Evolutionary conservation across 108 stramenopile species (phyloP), one percentile per base, ranked within the genome.

Genomic region (Skeletonema potamos): DNA sequence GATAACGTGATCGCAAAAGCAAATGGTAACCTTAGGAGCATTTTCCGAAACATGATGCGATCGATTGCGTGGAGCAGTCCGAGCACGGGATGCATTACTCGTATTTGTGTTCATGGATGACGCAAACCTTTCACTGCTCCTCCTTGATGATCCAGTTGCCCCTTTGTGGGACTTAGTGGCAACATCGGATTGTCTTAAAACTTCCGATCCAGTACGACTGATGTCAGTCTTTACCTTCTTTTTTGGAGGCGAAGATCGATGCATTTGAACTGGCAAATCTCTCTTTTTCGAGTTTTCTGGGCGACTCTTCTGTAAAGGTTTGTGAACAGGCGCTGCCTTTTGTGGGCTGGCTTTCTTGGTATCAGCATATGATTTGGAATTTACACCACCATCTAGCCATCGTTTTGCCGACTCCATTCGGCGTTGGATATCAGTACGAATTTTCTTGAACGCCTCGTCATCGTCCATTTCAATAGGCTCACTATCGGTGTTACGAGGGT

Each of bases 1-100:
- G 34, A 81, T 81, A 24, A 55, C 39, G 58, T 64, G 62, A 54
- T 65, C 56, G 3, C 73, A 73, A 3, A 81, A 64, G 36, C 73
- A 74, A 61, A 81, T 66, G 37, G 65, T 48, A 8, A 81, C 80
- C 18, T 70, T 74, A 39, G 30, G 27, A 51, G 22, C 22, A 51
- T 22, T 51, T 7, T 3, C 15, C 39, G 39, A 15, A 0, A 15
- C 0, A n/a, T n/a, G 39, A 2, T 41, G 39, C n/a, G 39, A 41
- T 41, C 20, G 48, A 51, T 51, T 9, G 22, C 20, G 48, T 51
- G 48, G 9, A 51, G 48, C 48, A 51, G 15, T 51, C 48, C 48
- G 48, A 51, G 7, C 1, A 51, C 48, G 48, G 18, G 48, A 51
- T 22, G 6, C 1, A 20, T 7, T 20, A 8, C 8, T 20, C 8